These are phyloP conservation scores for Niveomyces coronatus DNA, from an alignment of 2,329 filamentous ascomycete genomes.

Conservation along the genomic window DNA sequence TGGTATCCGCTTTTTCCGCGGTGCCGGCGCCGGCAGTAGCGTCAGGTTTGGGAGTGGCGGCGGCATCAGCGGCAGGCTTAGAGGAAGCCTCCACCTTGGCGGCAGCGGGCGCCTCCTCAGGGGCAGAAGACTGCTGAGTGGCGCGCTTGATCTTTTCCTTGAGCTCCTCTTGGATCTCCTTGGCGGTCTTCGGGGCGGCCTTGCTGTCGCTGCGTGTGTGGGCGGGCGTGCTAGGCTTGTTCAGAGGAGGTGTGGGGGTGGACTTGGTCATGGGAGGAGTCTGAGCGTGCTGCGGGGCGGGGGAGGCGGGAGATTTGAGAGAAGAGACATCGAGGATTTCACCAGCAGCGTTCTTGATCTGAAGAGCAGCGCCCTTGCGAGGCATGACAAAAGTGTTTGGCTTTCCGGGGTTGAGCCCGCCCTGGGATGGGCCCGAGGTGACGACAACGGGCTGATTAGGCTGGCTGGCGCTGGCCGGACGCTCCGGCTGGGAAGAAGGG, in stretches of 20 bases:
- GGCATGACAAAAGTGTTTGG: conserved; percentile 39
- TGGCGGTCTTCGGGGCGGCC: conserved; percentile 57
- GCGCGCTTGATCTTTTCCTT: conserved; percentile 66
- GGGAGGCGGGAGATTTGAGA: conserved; percentile 47
- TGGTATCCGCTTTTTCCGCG: conserved; percentile 22
- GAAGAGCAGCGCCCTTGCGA: conserved; percentile 63
- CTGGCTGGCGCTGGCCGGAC: conserved; percentile 56
- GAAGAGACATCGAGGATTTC: conserved; percentile 63
- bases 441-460: conserved; percentile 47
- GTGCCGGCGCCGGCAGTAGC: too few species aligned
- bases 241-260: conserved; percentile 69
- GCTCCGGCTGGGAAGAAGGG: conserved; percentile 66
- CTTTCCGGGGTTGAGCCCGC: conserved; percentile 39
- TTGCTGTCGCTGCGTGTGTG: conserved; percentile 64
- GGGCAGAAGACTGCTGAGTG: conserved; percentile 25
- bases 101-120: conserved; percentile 20
- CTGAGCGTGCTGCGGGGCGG: conserved; percentile 48
- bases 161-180: conserved; percentile 76
- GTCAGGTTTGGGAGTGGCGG: conserved; percentile 22
- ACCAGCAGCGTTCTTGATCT: conserved; percentile 75
- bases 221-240: conserved; percentile 58
- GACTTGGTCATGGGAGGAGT: conserved; percentile 63
- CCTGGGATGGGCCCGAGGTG: conserved; percentile 46
- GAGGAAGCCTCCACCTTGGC: conserved; percentile 18
- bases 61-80: conserved; percentile 23